These are phyloP conservation scores for Phlebiopsis flavidoalba DNA, from an alignment of 768 basidiomycete species.

Conservation along the genomic window DNA sequence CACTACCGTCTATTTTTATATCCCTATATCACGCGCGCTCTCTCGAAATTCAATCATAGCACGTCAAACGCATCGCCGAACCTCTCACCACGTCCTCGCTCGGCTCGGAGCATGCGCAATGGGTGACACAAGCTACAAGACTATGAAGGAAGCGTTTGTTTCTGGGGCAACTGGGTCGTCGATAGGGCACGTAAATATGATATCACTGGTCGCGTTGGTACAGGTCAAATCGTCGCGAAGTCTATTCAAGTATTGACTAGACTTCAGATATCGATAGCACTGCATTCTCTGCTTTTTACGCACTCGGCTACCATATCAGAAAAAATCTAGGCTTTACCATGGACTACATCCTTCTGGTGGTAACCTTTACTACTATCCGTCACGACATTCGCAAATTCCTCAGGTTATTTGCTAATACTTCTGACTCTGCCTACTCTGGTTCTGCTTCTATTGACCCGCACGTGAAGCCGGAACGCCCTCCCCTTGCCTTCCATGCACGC, in stretches of 20 bases:
- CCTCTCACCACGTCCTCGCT: too few species aligned
- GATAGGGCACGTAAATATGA: conserved; percentile 58
- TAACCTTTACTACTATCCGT: conserved; percentile 81
- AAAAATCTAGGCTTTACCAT: conserved; percentile 34
- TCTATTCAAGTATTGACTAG: conserved; percentile 17
- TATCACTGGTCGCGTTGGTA: conserved; percentile 64
- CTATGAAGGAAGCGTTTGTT: conserved; percentile 79
- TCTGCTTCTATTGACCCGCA: conserved; percentile 39
- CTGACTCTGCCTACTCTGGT: conserved; percentile 43
- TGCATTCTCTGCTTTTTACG: conserved; percentile 61
- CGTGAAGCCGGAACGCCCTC: conserved; percentile 43
- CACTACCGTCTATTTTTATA: too few species aligned
- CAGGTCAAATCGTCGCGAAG: conserved; percentile 22
- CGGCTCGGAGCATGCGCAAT: too few species aligned
- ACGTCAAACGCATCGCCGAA: too few species aligned
- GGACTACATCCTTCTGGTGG: conserved; percentile 62
- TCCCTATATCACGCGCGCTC: too few species aligned
- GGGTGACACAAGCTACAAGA: conserved; percentile 51
- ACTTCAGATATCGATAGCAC: conserved; percentile 59
- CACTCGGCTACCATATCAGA: conserved; percentile 40
- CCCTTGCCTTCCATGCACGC: conserved; percentile 45
- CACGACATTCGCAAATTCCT: conserved; percentile 64
- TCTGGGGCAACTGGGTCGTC: conserved; percentile 69
- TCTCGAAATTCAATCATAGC: too few species aligned
- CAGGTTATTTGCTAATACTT: conserved; percentile 44